Conservation (phyloP, 495 filamentous ascomycete species). For the Podospora anserina region DNA sequence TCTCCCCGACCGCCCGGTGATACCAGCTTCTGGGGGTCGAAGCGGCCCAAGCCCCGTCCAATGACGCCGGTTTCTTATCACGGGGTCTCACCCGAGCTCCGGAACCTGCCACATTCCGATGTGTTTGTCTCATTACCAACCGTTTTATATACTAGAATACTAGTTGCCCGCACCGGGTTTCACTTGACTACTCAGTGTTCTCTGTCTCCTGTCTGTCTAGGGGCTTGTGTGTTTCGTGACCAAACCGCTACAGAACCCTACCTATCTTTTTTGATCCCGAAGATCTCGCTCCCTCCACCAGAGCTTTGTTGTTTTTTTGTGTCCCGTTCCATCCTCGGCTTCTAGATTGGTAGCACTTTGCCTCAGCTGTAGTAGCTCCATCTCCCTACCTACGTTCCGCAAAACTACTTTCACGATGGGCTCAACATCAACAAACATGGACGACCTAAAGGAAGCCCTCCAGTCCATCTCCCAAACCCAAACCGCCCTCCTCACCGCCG, state of each 20-base stretch:
- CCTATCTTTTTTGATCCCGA: background rate
- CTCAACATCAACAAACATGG: slow-evolving; percentile 34
- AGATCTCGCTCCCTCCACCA: slow-evolving; percentile 3
- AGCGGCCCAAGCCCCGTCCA: slow-evolving; percentile 5
- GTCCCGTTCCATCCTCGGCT: background rate
- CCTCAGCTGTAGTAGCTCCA: background rate
- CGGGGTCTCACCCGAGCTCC: slow-evolving; percentile 19
- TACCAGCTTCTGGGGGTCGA: slow-evolving; percentile 1
- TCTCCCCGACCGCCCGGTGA: slow-evolving; percentile 21
- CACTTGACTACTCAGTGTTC: slow-evolving; percentile 1
- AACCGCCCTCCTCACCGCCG: slow-evolving; percentile 54
- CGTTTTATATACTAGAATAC: slow-evolving; percentile 2
- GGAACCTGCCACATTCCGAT: slow-evolving; percentile 20
- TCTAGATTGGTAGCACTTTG: background rate
- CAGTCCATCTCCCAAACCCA: slow-evolving; percentile 56
- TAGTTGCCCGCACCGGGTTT: slow-evolving; percentile 7
- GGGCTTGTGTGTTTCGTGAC: background rate
- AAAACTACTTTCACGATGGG: background rate
- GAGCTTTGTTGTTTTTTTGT: slow-evolving; percentile 3
- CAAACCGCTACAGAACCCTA: background rate
- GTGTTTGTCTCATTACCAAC: background rate
- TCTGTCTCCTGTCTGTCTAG: background rate
- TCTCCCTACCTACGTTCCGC: background rate
- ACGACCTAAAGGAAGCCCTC: slow-evolving; percentile 52
- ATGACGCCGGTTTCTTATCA: slow-evolving; percentile 21